Base-by-base conservation (phyloP, 768 basidiomycete species). In the Sporobolomyces roseus region DNA sequence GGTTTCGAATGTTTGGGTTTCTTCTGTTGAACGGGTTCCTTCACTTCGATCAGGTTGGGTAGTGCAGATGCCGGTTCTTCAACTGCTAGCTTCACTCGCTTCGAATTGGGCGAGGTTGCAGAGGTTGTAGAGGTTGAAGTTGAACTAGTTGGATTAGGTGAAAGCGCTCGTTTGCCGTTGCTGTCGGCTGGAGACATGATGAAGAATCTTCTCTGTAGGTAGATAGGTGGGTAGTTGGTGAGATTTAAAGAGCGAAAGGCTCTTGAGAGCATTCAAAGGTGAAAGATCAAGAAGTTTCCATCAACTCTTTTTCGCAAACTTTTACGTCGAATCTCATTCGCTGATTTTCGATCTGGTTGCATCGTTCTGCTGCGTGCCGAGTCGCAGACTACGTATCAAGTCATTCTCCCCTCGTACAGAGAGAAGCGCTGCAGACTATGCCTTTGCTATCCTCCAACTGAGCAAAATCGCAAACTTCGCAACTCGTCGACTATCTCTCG, bases 31-130 rank as follows among this genome's bases (percentile, higher is more conserved):
- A n/a, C n/a, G n/a, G n/a, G n/a, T n/a, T n/a, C n/a, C n/a, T n/a
- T n/a, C n/a, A n/a, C n/a, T n/a, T n/a, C n/a, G n/a, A n/a, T n/a
- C n/a, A n/a, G n/a, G n/a, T n/a, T n/a, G n/a, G n/a, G 9, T 4
- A 41, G 25, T 2, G 53, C 48, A 0, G 13, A 27, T 2, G n/a
- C n/a, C 6, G 30, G 14, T 0, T 2, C 32, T 4, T 27, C 30
- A 23, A 35, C 29, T 3, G 33, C 7, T 3, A 69, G 53, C 38
- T 65, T 64, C 36, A 69, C 46, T 23, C 58, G 50, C 45, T 69
- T 69, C 35, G 62, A 14, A 45, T 46, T 17, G 17, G 35, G 30
- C 10, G 68, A 32, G 16, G 48, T 36, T 0, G n/a, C 52, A 2
- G 41, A 23, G 9, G 35, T 43, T 3, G 38, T n/a, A 3, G 66